Percentiles rank a stretch among this genome's conserved stretches.
Evolutionary conservation across 768 basidiomycete genomes (phyloP).

Genomic region (Calocera cornea): DNA sequence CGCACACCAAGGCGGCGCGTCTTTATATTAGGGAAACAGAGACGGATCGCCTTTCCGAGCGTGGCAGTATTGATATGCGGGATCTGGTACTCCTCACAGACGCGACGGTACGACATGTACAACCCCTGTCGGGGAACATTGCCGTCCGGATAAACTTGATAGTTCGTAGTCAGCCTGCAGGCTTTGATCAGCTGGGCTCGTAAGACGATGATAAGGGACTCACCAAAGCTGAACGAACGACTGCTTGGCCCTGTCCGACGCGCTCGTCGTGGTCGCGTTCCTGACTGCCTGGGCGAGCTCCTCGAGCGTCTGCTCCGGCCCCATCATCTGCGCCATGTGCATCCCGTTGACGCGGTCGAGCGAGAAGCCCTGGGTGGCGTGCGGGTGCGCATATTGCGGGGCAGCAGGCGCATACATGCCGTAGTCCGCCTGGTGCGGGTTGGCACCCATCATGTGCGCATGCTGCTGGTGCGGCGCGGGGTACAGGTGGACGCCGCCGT

Average conservation of each 20-base stretch:
- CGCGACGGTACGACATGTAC: conserved; percentile 81
- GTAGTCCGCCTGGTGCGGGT: conserved; percentile 46
- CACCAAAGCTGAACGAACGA: conserved; percentile 89
- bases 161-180: conserved; percentile 70
- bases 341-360: conserved; percentile 65
- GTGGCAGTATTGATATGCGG: conserved; percentile 94
- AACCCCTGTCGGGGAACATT: conserved; percentile 89
- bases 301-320: conserved; percentile 65
- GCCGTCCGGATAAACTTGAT: conserved; percentile 80
- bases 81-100: conserved; percentile 85
- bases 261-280: conserved; percentile 78
- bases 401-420: conserved; percentile 40
- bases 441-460: conserved; percentile 18
- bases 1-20: conserved; percentile 82
- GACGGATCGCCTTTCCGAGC: conserved; percentile 83
- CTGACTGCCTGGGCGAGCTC: conserved; percentile 78
- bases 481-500: conserved; percentile 46
- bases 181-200: conserved; percentile 7
- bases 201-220: conserved; percentile 23
- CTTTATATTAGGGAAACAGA: conserved; percentile 91
- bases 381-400: conserved; percentile 29
- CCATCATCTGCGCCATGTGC: conserved; percentile 34
- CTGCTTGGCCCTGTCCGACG: conserved; percentile 81
- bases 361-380: conserved; percentile 38
- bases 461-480: conserved; percentile 23